Evolutionary conservation across 139 green algal genomes (phyloP), one percentile per base, ranked within the genome.

Genomic region (Chlorella sp.): DNA sequence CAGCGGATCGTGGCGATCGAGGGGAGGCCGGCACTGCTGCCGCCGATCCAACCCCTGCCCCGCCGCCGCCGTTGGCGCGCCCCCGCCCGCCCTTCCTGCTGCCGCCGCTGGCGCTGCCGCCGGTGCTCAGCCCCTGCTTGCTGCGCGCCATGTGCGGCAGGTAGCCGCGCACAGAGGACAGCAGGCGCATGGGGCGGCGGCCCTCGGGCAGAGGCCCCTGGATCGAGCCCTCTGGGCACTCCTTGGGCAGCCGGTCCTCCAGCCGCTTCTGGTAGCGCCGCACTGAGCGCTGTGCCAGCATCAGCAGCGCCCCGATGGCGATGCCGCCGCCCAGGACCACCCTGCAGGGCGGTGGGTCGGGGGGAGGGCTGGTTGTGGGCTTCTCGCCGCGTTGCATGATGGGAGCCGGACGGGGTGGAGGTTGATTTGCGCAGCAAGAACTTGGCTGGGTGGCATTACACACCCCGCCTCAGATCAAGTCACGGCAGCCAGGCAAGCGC

Each of bases 211-310:
- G 36, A 7, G 69, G 69, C 11, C 30, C 20, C 13, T 26, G n/a
- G 1, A 30, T 6, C 7, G 25, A 32, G 64, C 28, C 64, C 13
- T 18, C 64, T 18, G n/a, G 20, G 34, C 69, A 55, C 32, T 38
- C 41, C 11, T 25, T n/a, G 4, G 26, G 69, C 36, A 18, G 26
- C 21, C 36, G 38, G 36, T 18, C 21, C 21, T 39, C 69, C 9
- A 20, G 36, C 36, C 47, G 69, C 69, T 75, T 75, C 12, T 44
- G 69, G 69, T n/a, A 28, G 21, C 69, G 69, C 69, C 69, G 20
- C 69, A 75, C 25, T 18, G 16, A 75, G 69, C 69, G 69, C 69
- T 75, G 69, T 7, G 36, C 25, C 69, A 75, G 36, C 69, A 75
- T 75, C 23, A 44, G 47, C 36, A 44, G 25, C 20, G 34, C 36